A percentile compares a stretch with the other conserved stretches of the same genome.
Evolutionary conservation across 495 filamentous ascomycete genomes (phyloP).

Genomic region (Penicillium argentinense): DNA sequence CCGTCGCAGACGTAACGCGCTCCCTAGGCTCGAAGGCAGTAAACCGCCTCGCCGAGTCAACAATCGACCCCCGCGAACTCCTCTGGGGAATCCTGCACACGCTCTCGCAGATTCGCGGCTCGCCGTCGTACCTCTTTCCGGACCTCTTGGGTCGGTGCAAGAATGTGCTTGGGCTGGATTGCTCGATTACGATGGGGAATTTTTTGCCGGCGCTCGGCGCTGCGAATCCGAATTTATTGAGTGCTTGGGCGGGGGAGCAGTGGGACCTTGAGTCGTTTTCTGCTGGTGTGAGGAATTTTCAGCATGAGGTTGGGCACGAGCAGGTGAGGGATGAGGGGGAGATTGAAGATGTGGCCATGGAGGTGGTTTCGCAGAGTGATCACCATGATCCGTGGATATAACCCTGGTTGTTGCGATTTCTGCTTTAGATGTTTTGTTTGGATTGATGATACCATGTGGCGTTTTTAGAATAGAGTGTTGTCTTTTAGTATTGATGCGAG

Average conservation of each 20-base stretch:
- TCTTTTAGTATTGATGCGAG: neutral
- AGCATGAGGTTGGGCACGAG: conserved; percentile 2
- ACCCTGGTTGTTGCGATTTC: neutral
- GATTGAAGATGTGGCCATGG: conserved; percentile 1
- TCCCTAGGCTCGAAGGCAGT: conserved; percentile 34
- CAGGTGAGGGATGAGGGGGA: conserved; percentile 5
- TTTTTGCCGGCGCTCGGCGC: conserved; percentile 29
- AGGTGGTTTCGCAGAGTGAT: conserved; percentile 8
- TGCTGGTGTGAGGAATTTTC: too few relatives aligned
- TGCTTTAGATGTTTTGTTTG: neutral
- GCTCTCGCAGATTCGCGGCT: conserved; percentile 43
- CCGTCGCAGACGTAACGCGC: conserved; percentile 30
- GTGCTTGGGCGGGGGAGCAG: conserved; percentile 21
- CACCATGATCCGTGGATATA: conserved; percentile 6
- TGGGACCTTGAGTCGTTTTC: too few relatives aligned
- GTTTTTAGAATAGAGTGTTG: conserved; percentile 11
- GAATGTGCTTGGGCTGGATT: conserved; percentile 33
- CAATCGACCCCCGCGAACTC: conserved; percentile 38
- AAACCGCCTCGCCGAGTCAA: conserved; percentile 31
- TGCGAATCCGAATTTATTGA: neutral
- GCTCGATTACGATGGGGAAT: conserved; percentile 32
- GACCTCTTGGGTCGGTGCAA: conserved; percentile 36
- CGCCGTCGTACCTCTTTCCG: conserved; percentile 45
- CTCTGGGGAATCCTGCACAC: conserved; percentile 46
- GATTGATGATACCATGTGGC: conserved; percentile 17